These are phyloP conservation scores for Talaromyces funiculosus DNA, from an alignment of 2,329 filamentous ascomycete genomes.

Conservation along the genomic window DNA sequence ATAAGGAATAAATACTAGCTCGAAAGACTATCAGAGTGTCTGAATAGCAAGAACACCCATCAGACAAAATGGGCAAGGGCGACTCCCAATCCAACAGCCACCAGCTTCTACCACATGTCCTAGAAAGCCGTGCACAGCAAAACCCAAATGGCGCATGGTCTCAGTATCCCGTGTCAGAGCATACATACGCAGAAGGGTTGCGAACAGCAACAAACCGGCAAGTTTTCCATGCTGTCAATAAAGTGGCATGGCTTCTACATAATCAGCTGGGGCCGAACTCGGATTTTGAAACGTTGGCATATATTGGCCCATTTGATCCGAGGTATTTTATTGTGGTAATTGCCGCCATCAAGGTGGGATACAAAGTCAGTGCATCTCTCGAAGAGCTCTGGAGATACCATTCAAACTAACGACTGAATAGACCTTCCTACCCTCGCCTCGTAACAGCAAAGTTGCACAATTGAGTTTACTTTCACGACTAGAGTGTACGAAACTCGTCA, in stretches of 20 bases:
- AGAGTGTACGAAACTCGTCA: constrained; percentile 6
- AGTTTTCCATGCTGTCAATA: constrained; percentile 3
- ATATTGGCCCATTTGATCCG: constrained; percentile 9
- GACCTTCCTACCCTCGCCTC: constrained; percentile 6
- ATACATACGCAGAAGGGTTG: constrained; percentile 3
- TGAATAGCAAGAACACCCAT: neutral
- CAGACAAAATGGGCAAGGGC: constrained; percentile 5
- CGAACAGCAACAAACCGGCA: constrained; percentile 7
- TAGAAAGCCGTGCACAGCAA: constrained; percentile 2
- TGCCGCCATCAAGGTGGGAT: constrained; percentile 14
- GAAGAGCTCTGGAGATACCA: neutral
- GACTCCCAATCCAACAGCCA: constrained; percentile 5
- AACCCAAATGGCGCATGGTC: constrained; percentile 10
- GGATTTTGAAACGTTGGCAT: constrained; percentile 13
- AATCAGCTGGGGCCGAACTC: neutral
- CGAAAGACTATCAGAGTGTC: neutral
- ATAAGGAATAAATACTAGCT: neutral
- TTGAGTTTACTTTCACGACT: neutral
- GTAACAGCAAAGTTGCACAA: constrained; percentile 8
- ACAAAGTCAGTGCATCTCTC: neutral
- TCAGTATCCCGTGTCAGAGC: constrained; percentile 7
- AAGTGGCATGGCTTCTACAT: constrained; percentile 3
- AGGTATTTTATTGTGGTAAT: constrained; percentile 14
- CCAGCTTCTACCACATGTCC: constrained; percentile 2
- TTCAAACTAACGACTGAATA: neutral